Base-by-base conservation (phyloP, 2,329 filamentous ascomycete species). In the Diatrype stigma region DNA sequence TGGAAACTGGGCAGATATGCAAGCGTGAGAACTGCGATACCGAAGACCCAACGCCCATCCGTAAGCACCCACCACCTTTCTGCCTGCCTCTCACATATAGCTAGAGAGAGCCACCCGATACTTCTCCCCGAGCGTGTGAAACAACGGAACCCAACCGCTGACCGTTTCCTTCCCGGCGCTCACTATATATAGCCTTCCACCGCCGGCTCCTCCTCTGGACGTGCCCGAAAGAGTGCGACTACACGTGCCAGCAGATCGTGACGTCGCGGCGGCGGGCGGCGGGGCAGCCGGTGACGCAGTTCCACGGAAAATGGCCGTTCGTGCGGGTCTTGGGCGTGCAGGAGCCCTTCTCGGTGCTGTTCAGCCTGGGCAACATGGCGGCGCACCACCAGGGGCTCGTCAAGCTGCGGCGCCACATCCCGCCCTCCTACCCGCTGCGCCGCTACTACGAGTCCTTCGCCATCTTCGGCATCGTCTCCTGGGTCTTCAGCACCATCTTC, bases 271-370 rank as follows among this genome's bases (percentile, higher is more conserved):
- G 93, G 56, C 72, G 91, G 58, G 74, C 81, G 23, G 75, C 80
- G 56, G 80, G 83, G 53, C 81, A 83, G 28, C 80, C 85, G 11
- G 71, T 96, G 46, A 86, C 93, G 51, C 94, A 99, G 73, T 99
- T 92, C 77, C 91, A 99, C 74, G 94, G 94, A 30, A 99, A 99
- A 80, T 99, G 94, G 94, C 94, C 94, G 37, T 99, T 99, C 73
- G 78, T 86, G 69, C 89, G 94, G 59, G 80, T 96, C 64, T 72
- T 95, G 49, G 94, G 94, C 68, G 87, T 96, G 76, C 94, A 99
- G 73, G 94, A 99, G 74, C 91, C 93, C 52, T 90, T 92, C 69
- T 91, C 86, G 47, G 93, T 97, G 59, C 76, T 96, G 65, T 99
- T 96, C 78, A 96, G 89, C 58, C 78, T 96, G 47, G 82, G 95